phyloP scores from a whole-genome alignment of 202 grass and related monocot genomes.

The Panicum hallii region DNA sequence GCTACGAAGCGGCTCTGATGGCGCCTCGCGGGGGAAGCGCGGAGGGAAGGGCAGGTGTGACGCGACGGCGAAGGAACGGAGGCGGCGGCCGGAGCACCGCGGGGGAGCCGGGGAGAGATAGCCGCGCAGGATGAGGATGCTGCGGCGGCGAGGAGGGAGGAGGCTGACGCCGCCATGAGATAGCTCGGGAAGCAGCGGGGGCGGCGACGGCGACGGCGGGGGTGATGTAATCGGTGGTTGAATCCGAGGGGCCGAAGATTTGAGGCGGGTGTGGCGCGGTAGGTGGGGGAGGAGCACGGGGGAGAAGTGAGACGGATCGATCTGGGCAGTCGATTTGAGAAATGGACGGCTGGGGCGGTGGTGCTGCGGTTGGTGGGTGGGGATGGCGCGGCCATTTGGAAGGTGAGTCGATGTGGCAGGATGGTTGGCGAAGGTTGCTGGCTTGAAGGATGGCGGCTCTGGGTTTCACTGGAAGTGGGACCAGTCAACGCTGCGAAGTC shows the following conservation, averaged over 20 bases:
- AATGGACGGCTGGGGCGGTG: slow-evolving; percentile 29
- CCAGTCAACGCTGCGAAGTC: not conserved
- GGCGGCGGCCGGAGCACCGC: slow-evolving; percentile 37
- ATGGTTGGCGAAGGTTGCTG: slow-evolving; percentile 31
- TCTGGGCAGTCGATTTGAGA: not conserved
- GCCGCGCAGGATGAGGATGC: slow-evolving; percentile 46
- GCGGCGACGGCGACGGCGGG: slow-evolving; percentile 15
- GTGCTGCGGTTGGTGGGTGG: slow-evolving; percentile 19
- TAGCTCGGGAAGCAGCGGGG: slow-evolving; percentile 19
- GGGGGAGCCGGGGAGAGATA: slow-evolving; percentile 35
- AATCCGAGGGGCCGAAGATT: slow-evolving; percentile 17
- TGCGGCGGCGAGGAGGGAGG: slow-evolving; percentile 46
- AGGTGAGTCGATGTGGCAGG: slow-evolving; percentile 5
- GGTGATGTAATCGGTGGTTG: slow-evolving; percentile 13
- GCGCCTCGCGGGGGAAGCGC: slow-evolving; percentile 20
- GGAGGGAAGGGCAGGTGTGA: slow-evolving; percentile 40
- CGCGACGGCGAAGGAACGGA: slow-evolving; percentile 52
- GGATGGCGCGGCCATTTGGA: not conserved
- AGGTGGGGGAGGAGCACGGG: slow-evolving; percentile 40
- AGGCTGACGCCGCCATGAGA: slow-evolving; percentile 53
- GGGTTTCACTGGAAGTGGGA: slow-evolving; percentile 2
- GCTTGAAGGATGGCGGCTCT: not conserved
- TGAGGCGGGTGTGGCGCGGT: slow-evolving; percentile 54
- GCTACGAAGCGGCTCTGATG: slow-evolving; percentile 45
- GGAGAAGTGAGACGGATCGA: not conserved